Conservation (phyloP, 805 yeast genomes). For the Soucietia sequanensis region DNA sequence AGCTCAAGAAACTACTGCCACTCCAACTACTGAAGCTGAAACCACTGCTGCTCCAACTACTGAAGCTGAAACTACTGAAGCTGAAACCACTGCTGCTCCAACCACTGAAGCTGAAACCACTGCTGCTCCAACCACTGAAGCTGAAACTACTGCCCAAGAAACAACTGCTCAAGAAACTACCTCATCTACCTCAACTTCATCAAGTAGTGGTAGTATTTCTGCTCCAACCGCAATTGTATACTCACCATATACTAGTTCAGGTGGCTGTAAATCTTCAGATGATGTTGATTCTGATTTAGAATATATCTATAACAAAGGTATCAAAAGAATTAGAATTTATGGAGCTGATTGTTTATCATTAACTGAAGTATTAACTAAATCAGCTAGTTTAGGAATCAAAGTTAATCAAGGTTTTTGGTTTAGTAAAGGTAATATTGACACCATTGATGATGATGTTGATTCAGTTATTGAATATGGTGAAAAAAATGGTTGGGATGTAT, state of each 20-base stretch:
- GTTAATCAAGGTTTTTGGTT: constrained; percentile 92
- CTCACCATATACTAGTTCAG: constrained; percentile 73
- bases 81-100: constrained; percentile 9
- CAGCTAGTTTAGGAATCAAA: constrained; percentile 57
- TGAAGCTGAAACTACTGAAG: constrained; percentile 9
- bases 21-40: constrained; percentile 10
- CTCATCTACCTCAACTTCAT: constrained; percentile 12
- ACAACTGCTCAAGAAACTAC: constrained; percentile 9
- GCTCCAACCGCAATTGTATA: constrained; percentile 66
- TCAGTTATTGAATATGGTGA: constrained; percentile 49
- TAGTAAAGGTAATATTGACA: constrained; percentile 57
- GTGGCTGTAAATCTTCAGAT: constrained; percentile 60
- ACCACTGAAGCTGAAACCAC: constrained; percentile 21
- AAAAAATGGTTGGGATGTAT: constrained; percentile 66
- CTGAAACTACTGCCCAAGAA: constrained; percentile 17
- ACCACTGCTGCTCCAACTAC: constrained; percentile 12
- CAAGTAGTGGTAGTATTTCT: constrained; percentile 18
- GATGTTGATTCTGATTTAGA: constrained; percentile 59
- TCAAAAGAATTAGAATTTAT: constrained; percentile 68
- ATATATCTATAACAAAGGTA: constrained; percentile 58
- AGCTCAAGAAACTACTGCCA: constrained; percentile 13
- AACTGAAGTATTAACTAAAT: constrained; percentile 61
- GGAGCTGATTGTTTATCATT: constrained; percentile 84
- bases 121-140: constrained; percentile 15
- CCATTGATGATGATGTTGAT: constrained; percentile 60